Percentiles rank a stretch among this genome's conserved stretches.
Conservation (phyloP, 176 grass and related monocot species). For the Ananas comosus region DNA sequence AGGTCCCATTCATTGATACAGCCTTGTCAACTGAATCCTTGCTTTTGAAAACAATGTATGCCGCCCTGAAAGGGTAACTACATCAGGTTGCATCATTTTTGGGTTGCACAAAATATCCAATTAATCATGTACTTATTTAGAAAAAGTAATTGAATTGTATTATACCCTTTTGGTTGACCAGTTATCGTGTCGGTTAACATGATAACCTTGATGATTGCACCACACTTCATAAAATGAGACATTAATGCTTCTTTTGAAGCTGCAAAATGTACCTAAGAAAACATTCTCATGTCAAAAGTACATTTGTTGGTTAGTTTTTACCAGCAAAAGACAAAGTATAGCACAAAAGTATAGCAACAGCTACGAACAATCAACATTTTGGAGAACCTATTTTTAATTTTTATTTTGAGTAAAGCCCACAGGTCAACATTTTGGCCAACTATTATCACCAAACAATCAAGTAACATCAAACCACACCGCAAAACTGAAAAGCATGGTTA, state of each 20-base stretch:
- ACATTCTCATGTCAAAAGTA: background rate
- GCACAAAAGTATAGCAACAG: too few species aligned
- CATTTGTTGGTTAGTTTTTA: background rate
- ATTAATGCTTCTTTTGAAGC: constrained; percentile 69
- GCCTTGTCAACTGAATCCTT: constrained; percentile 67
- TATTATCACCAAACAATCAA: too few species aligned
- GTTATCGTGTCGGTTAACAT: constrained; percentile 62
- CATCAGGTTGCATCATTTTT: constrained; percentile 8
- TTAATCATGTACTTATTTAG: constrained; percentile 2
- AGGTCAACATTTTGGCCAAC: too few species aligned
- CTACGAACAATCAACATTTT: too few species aligned
- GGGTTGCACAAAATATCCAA: background rate
- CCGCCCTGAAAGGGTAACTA: constrained; percentile 37
- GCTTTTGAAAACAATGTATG: constrained; percentile 54
- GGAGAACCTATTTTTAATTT: too few species aligned
- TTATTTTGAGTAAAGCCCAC: too few species aligned
- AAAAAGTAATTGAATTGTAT: constrained; percentile 17
- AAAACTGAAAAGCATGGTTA: background rate
- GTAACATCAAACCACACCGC: background rate
- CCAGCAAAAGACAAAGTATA: background rate
- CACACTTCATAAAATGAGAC: constrained; percentile 67
- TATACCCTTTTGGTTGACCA: constrained; percentile 76
- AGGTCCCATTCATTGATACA: constrained; percentile 60
- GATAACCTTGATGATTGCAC: constrained; percentile 45
- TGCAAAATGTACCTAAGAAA: constrained; percentile 81